Base-by-base conservation (phyloP, 1,284 basidiomycete genomes). In the Melampsora americana region DNA sequence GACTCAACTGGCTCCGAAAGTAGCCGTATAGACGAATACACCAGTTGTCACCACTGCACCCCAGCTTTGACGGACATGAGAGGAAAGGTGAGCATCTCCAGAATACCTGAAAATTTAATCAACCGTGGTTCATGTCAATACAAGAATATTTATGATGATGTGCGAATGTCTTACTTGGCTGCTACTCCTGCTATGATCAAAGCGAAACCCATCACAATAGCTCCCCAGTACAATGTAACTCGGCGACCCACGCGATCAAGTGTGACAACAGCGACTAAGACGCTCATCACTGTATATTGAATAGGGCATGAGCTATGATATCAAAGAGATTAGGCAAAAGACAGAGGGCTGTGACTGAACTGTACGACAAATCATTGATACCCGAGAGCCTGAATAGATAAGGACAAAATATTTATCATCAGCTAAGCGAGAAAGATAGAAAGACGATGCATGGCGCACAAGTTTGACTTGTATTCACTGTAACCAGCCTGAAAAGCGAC, bases 181-280 rank as follows among this genome's bases (percentile, higher is more conserved):
- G 48, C 72, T 20, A 79, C 80, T 11, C 81, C 80, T 61, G 78
- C 77, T 26, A 80, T 50, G 69, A 82, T 78, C 76, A 82, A 77
- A 46, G 78, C 74, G 67, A 79, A 77, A 0, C 79, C 81, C 72
- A 79, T 79, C 14, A 79, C 76, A 48, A 79, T 64, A 1, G 80
- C 77, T 16, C 80, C 80, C 79, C 79, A 68, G 42, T 75, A 74
- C 14, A 78, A 28, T 44, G 77, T 78, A 11, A 61, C 32, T n/a
- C 64, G 32, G 42, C 82, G 78, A 5, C 82, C 82, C 46, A 82
- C 76, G 9, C 81, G 79, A 68, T 83, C 82, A n/a, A 83, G 77
- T 6, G 81, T 82, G 69, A 82, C 80, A 6, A 82, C 80, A 23
- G 79, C 79, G 32, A 81, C 78, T n/a, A 80, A 30, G 26, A 77